Percentiles rank a stretch among this genome's conserved stretches.
Conservation (phyloP, 805 yeast genomes). For the Soucietia sequanensis region DNA sequence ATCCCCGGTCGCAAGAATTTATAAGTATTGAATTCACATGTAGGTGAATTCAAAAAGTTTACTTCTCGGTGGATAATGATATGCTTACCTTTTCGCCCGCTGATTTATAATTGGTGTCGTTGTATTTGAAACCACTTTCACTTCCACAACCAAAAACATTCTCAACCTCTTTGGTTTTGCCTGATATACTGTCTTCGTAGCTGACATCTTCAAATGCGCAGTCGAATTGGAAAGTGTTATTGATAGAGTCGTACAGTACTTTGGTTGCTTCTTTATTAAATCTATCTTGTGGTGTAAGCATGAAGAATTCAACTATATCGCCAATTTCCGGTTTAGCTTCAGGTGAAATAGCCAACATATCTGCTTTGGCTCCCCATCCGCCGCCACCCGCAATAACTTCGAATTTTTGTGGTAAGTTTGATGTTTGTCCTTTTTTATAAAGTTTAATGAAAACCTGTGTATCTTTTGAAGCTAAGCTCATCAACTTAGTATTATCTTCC, state of each 20-base stretch:
- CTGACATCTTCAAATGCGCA: constrained; percentile 30
- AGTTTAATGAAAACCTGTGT: constrained; percentile 41
- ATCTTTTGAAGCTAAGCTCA: constrained; percentile 40
- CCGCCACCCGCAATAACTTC: constrained; percentile 75
- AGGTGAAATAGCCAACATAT: constrained; percentile 64
- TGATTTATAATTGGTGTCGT: constrained; percentile 25
- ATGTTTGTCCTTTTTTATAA: constrained; percentile 8
- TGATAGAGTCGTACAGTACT: constrained; percentile 3
- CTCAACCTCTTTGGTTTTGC: constrained; percentile 6
- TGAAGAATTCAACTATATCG: constrained; percentile 45
- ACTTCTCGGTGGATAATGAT: too few relatives aligned
- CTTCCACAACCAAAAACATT: constrained; percentile 31
- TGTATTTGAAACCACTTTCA: constrained; percentile 28
- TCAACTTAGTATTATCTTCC: constrained; percentile 43
- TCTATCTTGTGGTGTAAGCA: constrained; percentile 39
- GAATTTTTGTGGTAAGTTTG: constrained; percentile 25
- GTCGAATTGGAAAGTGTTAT: constrained; percentile 19
- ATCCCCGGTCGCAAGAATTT: too few relatives aligned
- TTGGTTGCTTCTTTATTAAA: constrained; percentile 8
- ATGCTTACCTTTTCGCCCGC: constrained; percentile 35
- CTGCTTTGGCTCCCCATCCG: constrained; percentile 71
- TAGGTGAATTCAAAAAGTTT: too few relatives aligned
- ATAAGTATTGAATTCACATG: too few relatives aligned
- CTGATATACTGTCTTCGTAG: constrained; percentile 9
- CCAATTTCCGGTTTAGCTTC: constrained; percentile 47